phyloP scores from a whole-genome alignment of 2,329 filamentous ascomycete genomes.

The Pseudogymnoascus sp. region DNA sequence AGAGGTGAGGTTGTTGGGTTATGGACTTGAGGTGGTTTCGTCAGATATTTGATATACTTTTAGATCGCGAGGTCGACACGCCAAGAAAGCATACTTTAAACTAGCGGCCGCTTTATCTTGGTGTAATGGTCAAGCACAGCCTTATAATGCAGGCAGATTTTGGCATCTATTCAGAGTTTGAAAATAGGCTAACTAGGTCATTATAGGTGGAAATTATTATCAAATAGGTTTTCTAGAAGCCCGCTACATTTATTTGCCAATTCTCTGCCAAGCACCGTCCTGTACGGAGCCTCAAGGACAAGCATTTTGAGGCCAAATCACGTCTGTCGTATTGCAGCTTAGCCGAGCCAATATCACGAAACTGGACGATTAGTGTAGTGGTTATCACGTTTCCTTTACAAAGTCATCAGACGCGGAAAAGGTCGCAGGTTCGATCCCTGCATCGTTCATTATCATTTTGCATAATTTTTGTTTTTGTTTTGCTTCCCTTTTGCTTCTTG shows the following conservation, averaged over 20 bases:
- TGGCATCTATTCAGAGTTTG: not conserved
- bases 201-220: not conserved
- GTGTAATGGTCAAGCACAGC: not conserved
- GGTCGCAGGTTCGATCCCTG: slow-evolving; percentile 18
- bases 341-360: not conserved
- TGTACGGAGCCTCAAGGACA: not conserved
- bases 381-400: slow-evolving; percentile 17
- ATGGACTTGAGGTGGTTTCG: not conserved
- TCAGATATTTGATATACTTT: slow-evolving; percentile 8
- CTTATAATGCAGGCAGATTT: not conserved
- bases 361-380: slow-evolving; percentile 13
- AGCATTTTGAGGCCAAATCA: not conserved
- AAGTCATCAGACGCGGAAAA: slow-evolving; percentile 12
- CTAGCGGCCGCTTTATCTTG: not conserved
- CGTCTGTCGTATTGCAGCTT: not conserved
- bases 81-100: slow-evolving; percentile 1
- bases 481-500: not conserved
- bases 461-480: slow-evolving; percentile 10
- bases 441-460: slow-evolving; percentile 14
- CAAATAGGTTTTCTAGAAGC: not conserved
- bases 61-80: slow-evolving; percentile 2
- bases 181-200: not conserved
- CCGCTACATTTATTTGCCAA: not conserved
- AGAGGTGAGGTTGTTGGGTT: not conserved
- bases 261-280: not conserved